These are phyloP conservation scores for Eimeria praecox DNA, from an alignment of 169 alveolate genomes.

Conservation along the genomic window DNA sequence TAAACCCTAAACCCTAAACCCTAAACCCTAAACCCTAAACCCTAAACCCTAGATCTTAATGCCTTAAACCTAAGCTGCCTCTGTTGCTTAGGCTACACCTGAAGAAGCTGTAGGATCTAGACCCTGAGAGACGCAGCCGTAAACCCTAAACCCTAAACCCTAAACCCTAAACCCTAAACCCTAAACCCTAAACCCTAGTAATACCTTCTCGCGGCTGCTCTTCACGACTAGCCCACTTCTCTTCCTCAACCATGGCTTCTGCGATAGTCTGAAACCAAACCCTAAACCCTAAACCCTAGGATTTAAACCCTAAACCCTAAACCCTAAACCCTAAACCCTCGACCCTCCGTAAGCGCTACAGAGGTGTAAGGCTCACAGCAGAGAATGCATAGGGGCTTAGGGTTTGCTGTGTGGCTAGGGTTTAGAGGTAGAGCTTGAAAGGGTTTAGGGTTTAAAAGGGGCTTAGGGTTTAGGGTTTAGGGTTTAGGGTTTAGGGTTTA, in stretches of 20 bases:
- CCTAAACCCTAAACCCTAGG: conserved; percentile 3
- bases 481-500: conserved; percentile 18
- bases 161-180: conserved; percentile 56
- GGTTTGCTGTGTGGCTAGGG: background rate
- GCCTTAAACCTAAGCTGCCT: conserved; percentile 30
- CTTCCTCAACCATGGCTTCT: conserved; percentile 45
- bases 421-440: background rate
- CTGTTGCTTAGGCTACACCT: too few relatives aligned
- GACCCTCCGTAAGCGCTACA: too few relatives aligned
- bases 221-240: background rate
- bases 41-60: conserved; percentile 37
- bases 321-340: background rate
- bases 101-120: background rate
- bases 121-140: background rate
- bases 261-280: conserved; percentile 14
- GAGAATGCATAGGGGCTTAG: background rate
- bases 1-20: conserved; percentile 48
- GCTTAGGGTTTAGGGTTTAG: conserved; percentile 19
- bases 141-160: background rate
- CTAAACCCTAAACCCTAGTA: conserved; percentile 51
- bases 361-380: background rate
- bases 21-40: conserved; percentile 43
- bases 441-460: conserved; percentile 7
- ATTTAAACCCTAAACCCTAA: conserved; percentile 52
- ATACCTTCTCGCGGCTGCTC: conserved; percentile 50